Evolutionary conservation across 2,329 filamentous ascomycete genomes (phyloP), one percentile per base, ranked within the genome.

Genomic region (Huntiella bhutanensis): DNA sequence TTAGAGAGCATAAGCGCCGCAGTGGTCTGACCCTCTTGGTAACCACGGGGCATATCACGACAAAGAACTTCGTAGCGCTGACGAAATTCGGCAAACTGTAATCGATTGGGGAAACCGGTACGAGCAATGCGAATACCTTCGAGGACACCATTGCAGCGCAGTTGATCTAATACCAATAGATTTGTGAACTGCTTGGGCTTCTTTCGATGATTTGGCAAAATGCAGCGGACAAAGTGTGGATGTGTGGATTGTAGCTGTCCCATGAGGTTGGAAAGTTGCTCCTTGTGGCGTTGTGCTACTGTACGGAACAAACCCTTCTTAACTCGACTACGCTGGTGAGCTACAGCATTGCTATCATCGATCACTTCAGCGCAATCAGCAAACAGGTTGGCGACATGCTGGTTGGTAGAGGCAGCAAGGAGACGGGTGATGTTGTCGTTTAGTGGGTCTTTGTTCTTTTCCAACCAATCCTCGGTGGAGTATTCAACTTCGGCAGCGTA

Each of bases 401-500:
- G 76, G 58, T 96, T 80, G 2, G 71, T 76, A 1, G 92, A 98
- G 11, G 72, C 70, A 34, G 87, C 83, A 33, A 98, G 71, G 5
- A 98, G 70, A 16, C 85, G 76, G 0, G 92, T 98, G 51, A 98
- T 73, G 52, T 96, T 98, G 68, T 98, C 92, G 56, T 96, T 96
- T 40, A 98, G 63, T 1, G 91, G 92, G 56, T 98, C 91, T 60
- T 98, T 98, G 68, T 98, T 98, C 70, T 96, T 98, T 61, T 96
- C 88, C 33, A 98, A 66, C 91, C 91, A 98, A 49, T 82, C 82
- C 48, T 88, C 77, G 0, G 91, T 98, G 0, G 81, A 86, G 60
- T 98, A 98, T 60, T 98, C 92, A 2, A 98, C 91, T 60, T 96
- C 91, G 19, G 91, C 87, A 17, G 91, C 91, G 57, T 98, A 98